These are phyloP conservation scores for Didymella pinodella DNA, from an alignment of 2,329 filamentous ascomycete species.

Conservation along the genomic window DNA sequence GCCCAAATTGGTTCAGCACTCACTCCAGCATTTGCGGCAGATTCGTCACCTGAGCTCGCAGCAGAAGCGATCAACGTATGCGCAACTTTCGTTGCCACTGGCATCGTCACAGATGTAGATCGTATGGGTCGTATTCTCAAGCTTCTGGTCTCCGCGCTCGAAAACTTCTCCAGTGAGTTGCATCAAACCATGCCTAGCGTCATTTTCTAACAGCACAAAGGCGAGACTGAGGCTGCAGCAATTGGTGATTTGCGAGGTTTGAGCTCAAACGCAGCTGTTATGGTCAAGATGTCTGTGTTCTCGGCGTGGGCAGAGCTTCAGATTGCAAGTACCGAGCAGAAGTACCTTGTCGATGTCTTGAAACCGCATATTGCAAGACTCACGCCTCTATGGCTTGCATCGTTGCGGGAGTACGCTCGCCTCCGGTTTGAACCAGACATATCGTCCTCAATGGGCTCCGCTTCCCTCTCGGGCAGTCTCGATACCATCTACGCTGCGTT, in stretches of 20 bases:
- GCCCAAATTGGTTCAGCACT: slow-evolving; percentile 96
- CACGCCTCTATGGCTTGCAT: slow-evolving; percentile 93
- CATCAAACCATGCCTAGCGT: neutral
- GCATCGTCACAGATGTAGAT: slow-evolving; percentile 96
- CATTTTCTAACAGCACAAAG: slow-evolving; percentile 43
- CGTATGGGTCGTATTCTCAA: slow-evolving; percentile 99
- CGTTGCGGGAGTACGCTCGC: slow-evolving; percentile 89
- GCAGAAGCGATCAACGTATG: slow-evolving; percentile 97
- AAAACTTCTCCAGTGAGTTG: slow-evolving; percentile 78
- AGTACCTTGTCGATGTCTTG: slow-evolving; percentile 86
- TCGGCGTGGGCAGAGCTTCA: slow-evolving; percentile 97
- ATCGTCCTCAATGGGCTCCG: slow-evolving; percentile 84
- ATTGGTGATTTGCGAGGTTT: slow-evolving; percentile 94
- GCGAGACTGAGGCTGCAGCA: slow-evolving; percentile 77
- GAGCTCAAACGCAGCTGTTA: slow-evolving; percentile 94
- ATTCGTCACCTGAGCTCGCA: slow-evolving; percentile 94
- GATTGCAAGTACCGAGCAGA: slow-evolving; percentile 91
- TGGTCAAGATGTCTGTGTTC: slow-evolving; percentile 98
- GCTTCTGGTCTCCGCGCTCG: slow-evolving; percentile 85
- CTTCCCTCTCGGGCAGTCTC: slow-evolving; percentile 81
- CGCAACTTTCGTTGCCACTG: slow-evolving; percentile 95
- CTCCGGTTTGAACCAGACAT: slow-evolving; percentile 97
- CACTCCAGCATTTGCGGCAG: slow-evolving; percentile 92
- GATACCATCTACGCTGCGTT: slow-evolving; percentile 95
- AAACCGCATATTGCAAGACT: slow-evolving; percentile 88